A percentile compares a stretch with the other conserved stretches of the same genome.
Conservation (phyloP, 306 rosid genomes). For the Pterocarpus macrocarpus region DNA sequence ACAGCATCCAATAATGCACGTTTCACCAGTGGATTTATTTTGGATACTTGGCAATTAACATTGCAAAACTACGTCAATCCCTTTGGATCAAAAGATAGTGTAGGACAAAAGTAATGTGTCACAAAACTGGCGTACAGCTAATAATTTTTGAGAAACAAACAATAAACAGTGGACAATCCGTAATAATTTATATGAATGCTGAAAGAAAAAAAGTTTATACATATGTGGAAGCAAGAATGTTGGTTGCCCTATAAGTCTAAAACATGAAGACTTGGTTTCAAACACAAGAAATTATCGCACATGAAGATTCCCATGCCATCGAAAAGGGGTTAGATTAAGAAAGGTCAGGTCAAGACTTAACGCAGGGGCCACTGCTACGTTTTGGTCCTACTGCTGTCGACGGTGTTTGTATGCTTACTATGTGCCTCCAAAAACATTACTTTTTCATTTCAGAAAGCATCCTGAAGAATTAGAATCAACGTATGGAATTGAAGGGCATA, state of each 20-base stretch:
- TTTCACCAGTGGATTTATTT: too few species aligned
- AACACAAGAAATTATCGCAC: background rate
- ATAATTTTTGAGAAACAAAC: too few species aligned
- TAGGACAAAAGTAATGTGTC: too few species aligned
- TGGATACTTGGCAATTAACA: too few species aligned
- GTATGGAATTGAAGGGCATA: background rate
- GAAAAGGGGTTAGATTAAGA: background rate
- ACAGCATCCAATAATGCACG: background rate
- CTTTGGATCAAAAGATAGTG: background rate
- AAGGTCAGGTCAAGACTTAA: slow-evolving; percentile 1
- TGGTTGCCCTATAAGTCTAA: background rate
- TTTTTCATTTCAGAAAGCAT: background rate
- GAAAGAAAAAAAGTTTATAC: too few species aligned
- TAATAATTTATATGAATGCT: too few species aligned
- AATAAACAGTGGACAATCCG: too few species aligned
- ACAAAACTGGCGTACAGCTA: background rate
- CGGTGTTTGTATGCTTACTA: background rate
- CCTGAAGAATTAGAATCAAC: background rate
- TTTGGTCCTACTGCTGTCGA: background rate
- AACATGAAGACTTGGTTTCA: background rate
- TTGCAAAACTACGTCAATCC: too few species aligned
- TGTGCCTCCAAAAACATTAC: slow-evolving; percentile 10
- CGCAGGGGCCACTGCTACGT: background rate
- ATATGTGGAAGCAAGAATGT: background rate
- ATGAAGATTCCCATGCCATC: background rate